phyloP scores from a whole-genome alignment of 371 early-diverging fungal genomes.

The Dinochytrium kinnereticum region DNA sequence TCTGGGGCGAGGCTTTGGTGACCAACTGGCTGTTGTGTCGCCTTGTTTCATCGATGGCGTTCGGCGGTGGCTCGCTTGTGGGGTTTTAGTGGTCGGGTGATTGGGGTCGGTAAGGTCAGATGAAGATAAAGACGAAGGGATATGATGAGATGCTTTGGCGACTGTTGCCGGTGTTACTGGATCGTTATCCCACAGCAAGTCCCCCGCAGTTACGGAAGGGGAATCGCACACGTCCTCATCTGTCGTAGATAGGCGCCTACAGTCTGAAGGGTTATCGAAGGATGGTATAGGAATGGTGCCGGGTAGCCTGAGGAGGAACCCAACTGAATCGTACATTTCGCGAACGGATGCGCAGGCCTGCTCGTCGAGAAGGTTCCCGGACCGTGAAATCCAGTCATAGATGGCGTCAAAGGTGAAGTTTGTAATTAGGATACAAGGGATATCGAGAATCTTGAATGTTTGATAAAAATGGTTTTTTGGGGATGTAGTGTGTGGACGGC shows the following conservation, averaged over 20 bases:
- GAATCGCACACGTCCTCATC: background rate
- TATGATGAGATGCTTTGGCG: background rate
- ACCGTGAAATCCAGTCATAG: slow-evolving; percentile 48
- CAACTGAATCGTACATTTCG: slow-evolving; percentile 63
- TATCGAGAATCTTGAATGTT: slow-evolving; percentile 39
- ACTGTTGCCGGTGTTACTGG: no score
- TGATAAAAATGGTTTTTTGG: background rate
- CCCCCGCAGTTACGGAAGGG: background rate
- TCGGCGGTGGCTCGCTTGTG: background rate
- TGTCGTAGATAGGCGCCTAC: no score
- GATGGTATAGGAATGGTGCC: slow-evolving; percentile 71
- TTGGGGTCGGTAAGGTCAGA: background rate
- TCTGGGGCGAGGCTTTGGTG: background rate
- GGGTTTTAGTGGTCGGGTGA: background rate
- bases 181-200: no score
- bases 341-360: slow-evolving; percentile 56
- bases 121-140: background rate
- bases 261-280: slow-evolving; percentile 9
- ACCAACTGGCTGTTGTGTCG: slow-evolving; percentile 7
- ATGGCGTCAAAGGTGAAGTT: slow-evolving; percentile 84
- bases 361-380: slow-evolving; percentile 57
- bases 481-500: background rate
- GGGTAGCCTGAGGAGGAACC: slow-evolving; percentile 69
- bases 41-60: slow-evolving; percentile 7
- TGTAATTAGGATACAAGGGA: slow-evolving; percentile 72